phyloP scores from a whole-genome alignment of 345 rosid genomes.

The Capsella bursapastoris region DNA sequence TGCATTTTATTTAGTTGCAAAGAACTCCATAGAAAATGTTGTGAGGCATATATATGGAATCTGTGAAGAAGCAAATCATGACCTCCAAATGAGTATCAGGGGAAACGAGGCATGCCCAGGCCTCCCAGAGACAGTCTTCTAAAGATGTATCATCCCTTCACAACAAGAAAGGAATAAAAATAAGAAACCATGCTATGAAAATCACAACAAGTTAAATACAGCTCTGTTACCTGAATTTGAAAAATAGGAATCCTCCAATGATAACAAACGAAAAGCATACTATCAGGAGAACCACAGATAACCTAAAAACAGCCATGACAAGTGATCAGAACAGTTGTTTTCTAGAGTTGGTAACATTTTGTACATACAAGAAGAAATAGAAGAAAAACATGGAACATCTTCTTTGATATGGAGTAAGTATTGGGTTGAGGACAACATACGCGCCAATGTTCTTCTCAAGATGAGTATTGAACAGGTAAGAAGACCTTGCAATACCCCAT shows the following conservation, averaged over 20 bases:
- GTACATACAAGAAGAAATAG: neutral
- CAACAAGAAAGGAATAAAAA: conserved; percentile 32
- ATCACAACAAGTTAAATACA: neutral
- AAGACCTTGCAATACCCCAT: conserved; percentile 70
- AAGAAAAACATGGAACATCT: neutral
- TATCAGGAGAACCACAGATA: conserved; percentile 68
- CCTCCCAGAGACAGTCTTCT: conserved; percentile 98
- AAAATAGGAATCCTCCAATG: conserved; percentile 85
- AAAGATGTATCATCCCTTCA: conserved; percentile 67
- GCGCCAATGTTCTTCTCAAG: conserved; percentile 85
- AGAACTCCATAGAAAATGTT: conserved; percentile 10
- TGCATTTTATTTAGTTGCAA: conserved; percentile 39
- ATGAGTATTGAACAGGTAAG: conserved; percentile 84
- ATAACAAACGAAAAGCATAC: conserved; percentile 87
- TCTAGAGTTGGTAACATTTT: neutral
- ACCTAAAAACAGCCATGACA: conserved; percentile 54
- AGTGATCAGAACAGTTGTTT: conserved; percentile 27
- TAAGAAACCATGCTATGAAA: neutral
- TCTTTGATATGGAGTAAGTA: neutral
- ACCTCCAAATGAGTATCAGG: conserved; percentile 89
- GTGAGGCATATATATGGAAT: neutral
- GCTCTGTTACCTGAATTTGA: conserved; percentile 65
- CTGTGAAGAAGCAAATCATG: conserved; percentile 8
- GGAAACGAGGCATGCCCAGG: conserved; percentile 95
- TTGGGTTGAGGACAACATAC: conserved; percentile 61